Evolutionary conservation across 257 asterid species (phyloP).

Genomic region (Nicotiana undulata): DNA sequence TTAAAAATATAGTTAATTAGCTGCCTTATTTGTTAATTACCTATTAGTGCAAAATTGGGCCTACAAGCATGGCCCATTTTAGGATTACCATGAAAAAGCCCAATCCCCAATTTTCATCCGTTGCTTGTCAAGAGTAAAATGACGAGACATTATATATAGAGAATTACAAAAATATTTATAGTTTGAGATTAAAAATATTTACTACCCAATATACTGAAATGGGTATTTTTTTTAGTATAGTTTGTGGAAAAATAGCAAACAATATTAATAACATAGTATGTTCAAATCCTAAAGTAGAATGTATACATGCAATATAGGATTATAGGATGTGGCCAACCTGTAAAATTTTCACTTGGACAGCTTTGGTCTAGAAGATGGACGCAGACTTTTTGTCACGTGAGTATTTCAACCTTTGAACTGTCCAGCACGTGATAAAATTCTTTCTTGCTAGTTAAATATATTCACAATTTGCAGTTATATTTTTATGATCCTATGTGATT

Average conservation of each 20-base stretch:
- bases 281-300: too few species aligned
- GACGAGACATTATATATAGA: too few species aligned
- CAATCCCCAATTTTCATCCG: background rate
- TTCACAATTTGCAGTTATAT: background rate
- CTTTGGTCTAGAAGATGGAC: background rate
- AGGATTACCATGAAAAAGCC: background rate
- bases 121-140: too few species aligned
- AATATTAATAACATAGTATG: too few species aligned
- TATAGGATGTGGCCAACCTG: background rate
- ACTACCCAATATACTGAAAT: background rate
- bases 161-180: too few species aligned
- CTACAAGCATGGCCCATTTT: background rate
- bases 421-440: slow-evolving; percentile 1
- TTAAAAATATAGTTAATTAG: too few species aligned
- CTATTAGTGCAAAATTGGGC: background rate
- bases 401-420: background rate
- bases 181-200: too few species aligned
- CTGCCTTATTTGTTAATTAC: too few species aligned
- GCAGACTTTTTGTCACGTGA: background rate
- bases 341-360: background rate
- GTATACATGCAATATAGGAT: background rate
- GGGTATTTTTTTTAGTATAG: too few species aligned
- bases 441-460: background rate
- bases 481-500: background rate
- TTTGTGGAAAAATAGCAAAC: too few species aligned